Percentiles rank a stretch among this genome's conserved stretches.
phyloP scores from a whole-genome alignment of 345 rosid genomes.

The Hibiscus trionum region DNA sequence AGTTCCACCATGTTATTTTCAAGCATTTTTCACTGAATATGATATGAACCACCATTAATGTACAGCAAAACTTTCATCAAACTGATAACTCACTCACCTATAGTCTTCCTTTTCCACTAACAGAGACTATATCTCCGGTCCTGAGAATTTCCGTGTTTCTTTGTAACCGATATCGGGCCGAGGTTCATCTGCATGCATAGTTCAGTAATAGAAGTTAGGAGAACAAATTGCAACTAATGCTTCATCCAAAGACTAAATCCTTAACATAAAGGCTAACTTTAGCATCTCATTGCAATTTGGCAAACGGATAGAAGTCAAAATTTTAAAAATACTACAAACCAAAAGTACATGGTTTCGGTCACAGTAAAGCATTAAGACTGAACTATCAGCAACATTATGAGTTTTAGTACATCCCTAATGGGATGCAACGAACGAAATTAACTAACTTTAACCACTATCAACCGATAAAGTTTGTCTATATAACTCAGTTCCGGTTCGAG shows the following conservation, averaged over 20 bases:
- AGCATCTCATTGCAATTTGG: not conserved
- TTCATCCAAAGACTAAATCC: too few species aligned
- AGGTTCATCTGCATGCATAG: too few species aligned
- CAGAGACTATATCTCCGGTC: too few species aligned
- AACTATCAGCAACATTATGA: slow-evolving; percentile 26
- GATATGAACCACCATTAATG: not conserved
- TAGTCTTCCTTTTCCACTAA: too few species aligned
- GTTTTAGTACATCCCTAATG: slow-evolving; percentile 29
- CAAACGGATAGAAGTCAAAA: slow-evolving; percentile 21
- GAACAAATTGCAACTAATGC: too few species aligned
- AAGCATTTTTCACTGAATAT: not conserved
- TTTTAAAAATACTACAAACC: slow-evolving; percentile 12
- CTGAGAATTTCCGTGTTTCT: too few species aligned
- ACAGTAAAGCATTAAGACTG: slow-evolving; percentile 13
- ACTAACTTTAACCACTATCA: slow-evolving; percentile 16
- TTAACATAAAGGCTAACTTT: not conserved
- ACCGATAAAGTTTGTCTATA: slow-evolving; percentile 16
- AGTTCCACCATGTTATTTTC: too few species aligned
- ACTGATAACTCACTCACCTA: too few species aligned
- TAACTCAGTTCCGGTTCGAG: slow-evolving; percentile 1
- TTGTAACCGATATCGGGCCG: too few species aligned
- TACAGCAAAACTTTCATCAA: too few species aligned
- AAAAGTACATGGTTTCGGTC: slow-evolving; percentile 12
- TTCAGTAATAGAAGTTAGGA: too few species aligned
- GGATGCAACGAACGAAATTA: slow-evolving; percentile 28